phyloP scores from a whole-genome alignment of 1,284 basidiomycete genomes.

The Rhodotorula sp. region DNA sequence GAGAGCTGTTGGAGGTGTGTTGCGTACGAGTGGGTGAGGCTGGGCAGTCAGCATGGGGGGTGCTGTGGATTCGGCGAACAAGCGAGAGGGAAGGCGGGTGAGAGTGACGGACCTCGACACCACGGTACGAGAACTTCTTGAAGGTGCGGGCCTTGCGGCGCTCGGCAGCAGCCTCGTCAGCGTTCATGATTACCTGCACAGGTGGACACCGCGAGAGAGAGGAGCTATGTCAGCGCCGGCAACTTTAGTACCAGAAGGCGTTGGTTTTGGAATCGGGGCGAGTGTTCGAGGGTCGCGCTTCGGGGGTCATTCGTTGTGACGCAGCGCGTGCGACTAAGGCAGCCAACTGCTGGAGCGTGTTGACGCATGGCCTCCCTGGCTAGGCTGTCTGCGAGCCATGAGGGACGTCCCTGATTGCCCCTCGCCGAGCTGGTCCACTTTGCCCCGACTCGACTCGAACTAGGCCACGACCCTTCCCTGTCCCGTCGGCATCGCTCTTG shows the following conservation, averaged over 20 bases:
- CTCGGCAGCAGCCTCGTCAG: slow-evolving; percentile 47
- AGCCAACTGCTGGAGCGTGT: no score
- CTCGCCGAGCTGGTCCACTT: no score
- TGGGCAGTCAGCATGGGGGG: not conserved
- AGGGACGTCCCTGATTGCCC: no score
- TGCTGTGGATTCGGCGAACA: not conserved
- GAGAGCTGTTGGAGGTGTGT: slow-evolving; percentile 59
- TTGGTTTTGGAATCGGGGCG: not conserved
- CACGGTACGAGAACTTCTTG: slow-evolving; percentile 98
- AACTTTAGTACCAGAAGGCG: not conserved
- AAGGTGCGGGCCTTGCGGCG: slow-evolving; percentile 83
- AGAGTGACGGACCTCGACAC: slow-evolving; percentile 62
- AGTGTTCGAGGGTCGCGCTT: no score
- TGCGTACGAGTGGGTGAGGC: not conserved
- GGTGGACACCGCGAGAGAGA: not conserved
- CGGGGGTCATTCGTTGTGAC: no score
- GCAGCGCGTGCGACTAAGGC: not conserved
- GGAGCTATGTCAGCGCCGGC: not conserved
- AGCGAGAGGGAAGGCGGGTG: not conserved
- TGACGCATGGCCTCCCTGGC: no score
- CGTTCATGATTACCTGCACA: slow-evolving; percentile 41
- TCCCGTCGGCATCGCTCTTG: no score
- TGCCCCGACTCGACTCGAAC: no score
- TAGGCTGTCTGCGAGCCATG: no score
- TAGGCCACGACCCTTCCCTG: no score